phyloP scores from a whole-genome alignment of 2,329 filamentous ascomycete genomes.

The Huntiella abstrusa region DNA sequence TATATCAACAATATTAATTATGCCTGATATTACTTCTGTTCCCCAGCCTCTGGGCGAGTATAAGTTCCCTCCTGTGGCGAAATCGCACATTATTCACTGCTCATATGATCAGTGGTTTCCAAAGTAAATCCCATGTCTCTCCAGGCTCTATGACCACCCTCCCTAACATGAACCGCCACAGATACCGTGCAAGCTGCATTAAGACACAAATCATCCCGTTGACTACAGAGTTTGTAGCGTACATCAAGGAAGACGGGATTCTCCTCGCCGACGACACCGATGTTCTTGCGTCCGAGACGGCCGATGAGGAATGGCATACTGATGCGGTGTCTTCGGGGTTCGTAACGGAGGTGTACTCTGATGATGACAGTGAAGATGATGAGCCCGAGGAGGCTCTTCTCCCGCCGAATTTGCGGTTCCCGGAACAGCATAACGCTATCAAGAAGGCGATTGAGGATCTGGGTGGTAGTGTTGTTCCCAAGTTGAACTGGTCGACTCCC shows the following conservation, averaged over 20 bases:
- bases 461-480: slow-evolving; percentile 73
- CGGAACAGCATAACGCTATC: slow-evolving; percentile 59
- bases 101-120: slow-evolving; percentile 88
- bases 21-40: slow-evolving; percentile 3
- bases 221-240: slow-evolving; percentile 55
- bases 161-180: slow-evolving; percentile 16
- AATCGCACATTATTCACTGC: slow-evolving; percentile 79
- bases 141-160: slow-evolving; percentile 8
- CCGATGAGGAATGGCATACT: slow-evolving; percentile 32
- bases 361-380: slow-evolving; percentile 19
- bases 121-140: slow-evolving; percentile 26
- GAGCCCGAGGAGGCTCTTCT: slow-evolving; percentile 16
- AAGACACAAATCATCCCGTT: slow-evolving; percentile 75
- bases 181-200: slow-evolving; percentile 59
- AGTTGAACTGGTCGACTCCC: slow-evolving; percentile 92
- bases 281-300: slow-evolving; percentile 28
- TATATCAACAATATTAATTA: neutral
- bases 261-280: slow-evolving; percentile 55
- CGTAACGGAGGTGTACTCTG: slow-evolving; percentile 24
- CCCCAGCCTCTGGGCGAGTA: slow-evolving; percentile 17
- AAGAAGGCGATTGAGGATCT: slow-evolving; percentile 60
- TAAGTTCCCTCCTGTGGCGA: slow-evolving; percentile 67
- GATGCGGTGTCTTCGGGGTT: slow-evolving; percentile 13
- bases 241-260: slow-evolving; percentile 84
- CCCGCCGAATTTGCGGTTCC: slow-evolving; percentile 38